phyloP scores from a whole-genome alignment of 257 asterid genomes.

The Penstemon eatonii region DNA sequence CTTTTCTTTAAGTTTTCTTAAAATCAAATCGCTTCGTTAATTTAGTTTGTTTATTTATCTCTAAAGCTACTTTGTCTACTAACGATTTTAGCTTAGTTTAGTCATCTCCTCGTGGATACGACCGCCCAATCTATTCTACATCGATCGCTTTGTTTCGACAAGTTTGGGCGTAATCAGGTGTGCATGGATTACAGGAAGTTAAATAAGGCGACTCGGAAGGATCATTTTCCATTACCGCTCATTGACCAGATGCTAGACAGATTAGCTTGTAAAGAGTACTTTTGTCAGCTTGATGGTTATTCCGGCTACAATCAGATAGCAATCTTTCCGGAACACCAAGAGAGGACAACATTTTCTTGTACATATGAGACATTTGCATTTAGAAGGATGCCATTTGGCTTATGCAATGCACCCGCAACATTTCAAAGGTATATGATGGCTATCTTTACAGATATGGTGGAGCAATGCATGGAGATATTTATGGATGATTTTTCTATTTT shows the following conservation, averaged over 20 bases:
- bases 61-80: too few species aligned
- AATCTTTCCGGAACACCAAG: background rate
- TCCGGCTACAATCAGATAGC: background rate
- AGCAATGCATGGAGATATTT: background rate
- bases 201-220: too few species aligned
- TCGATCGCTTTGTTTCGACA: too few species aligned
- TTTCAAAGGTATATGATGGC: constrained; percentile 10
- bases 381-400: constrained; percentile 16
- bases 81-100: too few species aligned
- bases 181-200: too few species aligned
- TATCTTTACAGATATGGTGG: background rate
- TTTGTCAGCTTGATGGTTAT: background rate
- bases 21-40: too few species aligned
- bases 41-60: too few species aligned
- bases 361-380: constrained; percentile 1
- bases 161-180: too few species aligned
- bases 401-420: constrained; percentile 3
- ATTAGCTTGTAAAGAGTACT: background rate
- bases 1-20: too few species aligned
- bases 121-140: too few species aligned
- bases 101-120: too few species aligned
- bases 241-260: background rate
- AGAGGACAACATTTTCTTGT: background rate
- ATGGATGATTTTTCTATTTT: constrained; percentile 16
- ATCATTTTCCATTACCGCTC: too few species aligned